Evolutionary conservation across 345 rosid genomes (phyloP).

Genomic region (Pistacia integerrima): DNA sequence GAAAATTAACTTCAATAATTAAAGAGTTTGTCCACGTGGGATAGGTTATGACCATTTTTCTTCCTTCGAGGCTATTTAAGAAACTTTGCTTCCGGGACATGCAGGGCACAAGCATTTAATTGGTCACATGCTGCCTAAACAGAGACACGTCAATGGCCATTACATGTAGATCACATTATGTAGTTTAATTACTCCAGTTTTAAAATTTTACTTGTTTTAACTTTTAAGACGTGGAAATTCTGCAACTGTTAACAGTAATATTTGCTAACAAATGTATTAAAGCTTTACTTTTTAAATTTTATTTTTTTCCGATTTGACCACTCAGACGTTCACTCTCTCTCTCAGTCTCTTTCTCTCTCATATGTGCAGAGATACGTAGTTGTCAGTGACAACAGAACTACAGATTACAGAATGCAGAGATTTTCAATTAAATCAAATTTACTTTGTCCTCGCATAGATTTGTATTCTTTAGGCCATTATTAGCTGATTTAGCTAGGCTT

Average conservation of each 20-base stretch:
- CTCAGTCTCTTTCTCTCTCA: slow-evolving; percentile 18
- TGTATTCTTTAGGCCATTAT: slow-evolving; percentile 12
- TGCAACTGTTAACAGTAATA: background rate
- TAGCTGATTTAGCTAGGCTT: slow-evolving; percentile 21
- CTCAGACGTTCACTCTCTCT: slow-evolving; percentile 25
- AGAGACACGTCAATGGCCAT: too few relatives aligned
- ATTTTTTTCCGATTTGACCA: slow-evolving; percentile 38
- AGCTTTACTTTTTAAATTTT: slow-evolving; percentile 6
- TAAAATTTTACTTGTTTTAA: too few relatives aligned
- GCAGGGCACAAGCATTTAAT: background rate
- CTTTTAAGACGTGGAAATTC: background rate
- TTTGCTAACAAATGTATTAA: background rate
- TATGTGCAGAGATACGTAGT: slow-evolving; percentile 41
- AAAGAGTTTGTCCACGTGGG: too few relatives aligned
- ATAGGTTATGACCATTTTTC: background rate
- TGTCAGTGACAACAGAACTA: slow-evolving; percentile 45
- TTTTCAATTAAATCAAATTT: slow-evolving; percentile 30
- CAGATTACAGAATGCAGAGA: slow-evolving; percentile 36
- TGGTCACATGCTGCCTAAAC: too few relatives aligned
- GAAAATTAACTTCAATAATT: too few relatives aligned
- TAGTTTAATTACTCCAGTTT: too few relatives aligned
- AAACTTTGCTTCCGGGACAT: background rate
- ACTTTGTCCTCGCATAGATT: slow-evolving; percentile 29
- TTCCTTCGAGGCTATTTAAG: background rate
- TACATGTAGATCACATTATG: too few relatives aligned